A percentile compares a stretch with the other conserved stretches of the same genome.
phyloP scores from a whole-genome alignment of 306 rosid species.

The Ziziphus jujuba region DNA sequence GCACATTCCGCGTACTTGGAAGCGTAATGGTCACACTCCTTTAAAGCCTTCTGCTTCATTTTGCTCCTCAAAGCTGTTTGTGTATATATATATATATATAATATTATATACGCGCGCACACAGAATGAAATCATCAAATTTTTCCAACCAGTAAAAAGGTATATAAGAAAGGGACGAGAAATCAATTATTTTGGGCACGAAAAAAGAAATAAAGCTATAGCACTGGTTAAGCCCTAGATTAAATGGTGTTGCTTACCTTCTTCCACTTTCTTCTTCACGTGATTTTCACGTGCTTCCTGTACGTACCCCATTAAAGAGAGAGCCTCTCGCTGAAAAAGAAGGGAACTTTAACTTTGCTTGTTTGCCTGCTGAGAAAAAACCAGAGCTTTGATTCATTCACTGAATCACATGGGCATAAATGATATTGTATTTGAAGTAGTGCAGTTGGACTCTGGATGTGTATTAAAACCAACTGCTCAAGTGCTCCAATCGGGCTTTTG shows the following conservation, averaged over 20 bases:
- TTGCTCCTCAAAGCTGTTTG: constrained; percentile 79
- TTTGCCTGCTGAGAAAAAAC: neutral
- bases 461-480: too few species aligned
- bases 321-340: neutral
- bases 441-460: too few species aligned
- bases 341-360: neutral
- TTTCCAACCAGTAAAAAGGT: neutral
- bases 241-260: constrained; percentile 52
- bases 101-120: too few species aligned
- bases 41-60: constrained; percentile 91
- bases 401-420: too few species aligned
- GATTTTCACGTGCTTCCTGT: constrained; percentile 90
- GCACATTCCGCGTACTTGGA: constrained; percentile 85
- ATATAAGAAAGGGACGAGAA: neutral
- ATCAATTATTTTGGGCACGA: neutral
- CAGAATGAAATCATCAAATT: neutral
- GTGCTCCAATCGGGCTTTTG: too few species aligned
- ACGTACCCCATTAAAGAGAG: constrained; percentile 59
- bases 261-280: constrained; percentile 97
- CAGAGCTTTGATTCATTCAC: neutral
- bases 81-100: neutral
- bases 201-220: neutral
- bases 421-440: too few species aligned
- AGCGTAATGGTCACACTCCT: constrained; percentile 71
- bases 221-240: neutral